phyloP scores from a whole-genome alignment of 495 filamentous ascomycete species.

The Rhizodiscina lignyota region DNA sequence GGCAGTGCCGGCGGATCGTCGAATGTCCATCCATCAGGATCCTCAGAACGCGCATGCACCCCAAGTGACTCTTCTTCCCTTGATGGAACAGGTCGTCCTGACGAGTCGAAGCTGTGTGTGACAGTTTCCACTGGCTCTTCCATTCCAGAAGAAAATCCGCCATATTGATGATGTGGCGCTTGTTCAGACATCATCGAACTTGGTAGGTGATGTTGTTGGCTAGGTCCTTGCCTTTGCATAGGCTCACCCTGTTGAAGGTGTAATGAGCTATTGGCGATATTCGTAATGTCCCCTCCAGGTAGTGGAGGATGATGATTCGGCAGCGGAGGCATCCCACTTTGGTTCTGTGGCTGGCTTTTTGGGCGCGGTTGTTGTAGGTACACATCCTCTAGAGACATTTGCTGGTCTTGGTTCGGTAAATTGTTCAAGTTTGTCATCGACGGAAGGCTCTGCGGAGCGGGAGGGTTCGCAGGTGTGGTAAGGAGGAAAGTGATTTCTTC shows the following conservation, averaged over 20 bases:
- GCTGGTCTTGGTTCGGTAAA: conserved; percentile 16
- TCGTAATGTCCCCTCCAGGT: no score
- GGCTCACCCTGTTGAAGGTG: conserved; percentile 11
- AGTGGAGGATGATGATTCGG: conserved; percentile 41
- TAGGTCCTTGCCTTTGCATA: conserved; percentile 12
- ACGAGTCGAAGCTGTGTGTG: conserved; percentile 39
- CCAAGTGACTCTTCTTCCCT: conserved; percentile 27
- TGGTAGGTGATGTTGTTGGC: conserved; percentile 7
- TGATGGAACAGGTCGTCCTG: conserved; percentile 29
- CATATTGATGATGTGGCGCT: no score
- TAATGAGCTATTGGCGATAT: conserved; percentile 5
- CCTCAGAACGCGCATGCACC: no score
- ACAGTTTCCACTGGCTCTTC: conserved; percentile 41
- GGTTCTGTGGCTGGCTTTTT: conserved; percentile 15
- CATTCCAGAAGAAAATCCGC: conserved; percentile 18
- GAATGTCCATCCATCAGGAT: conserved; percentile 83
- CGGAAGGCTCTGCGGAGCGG: conserved; percentile 18
- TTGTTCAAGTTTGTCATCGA: conserved; percentile 9
- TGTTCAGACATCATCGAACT: background rate
- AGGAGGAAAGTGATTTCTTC: conserved; percentile 30
- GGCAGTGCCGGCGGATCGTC: conserved; percentile 41
- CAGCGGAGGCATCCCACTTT: conserved; percentile 15
- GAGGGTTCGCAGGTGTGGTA: conserved; percentile 26
- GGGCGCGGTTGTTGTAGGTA: conserved; percentile 23
- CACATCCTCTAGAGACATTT: conserved; percentile 20